Percentiles rank a stretch among this genome's conserved stretches.
Evolutionary conservation across 2,329 filamentous ascomycete species (phyloP).

Genomic region (Fusarium keratoplasticum): DNA sequence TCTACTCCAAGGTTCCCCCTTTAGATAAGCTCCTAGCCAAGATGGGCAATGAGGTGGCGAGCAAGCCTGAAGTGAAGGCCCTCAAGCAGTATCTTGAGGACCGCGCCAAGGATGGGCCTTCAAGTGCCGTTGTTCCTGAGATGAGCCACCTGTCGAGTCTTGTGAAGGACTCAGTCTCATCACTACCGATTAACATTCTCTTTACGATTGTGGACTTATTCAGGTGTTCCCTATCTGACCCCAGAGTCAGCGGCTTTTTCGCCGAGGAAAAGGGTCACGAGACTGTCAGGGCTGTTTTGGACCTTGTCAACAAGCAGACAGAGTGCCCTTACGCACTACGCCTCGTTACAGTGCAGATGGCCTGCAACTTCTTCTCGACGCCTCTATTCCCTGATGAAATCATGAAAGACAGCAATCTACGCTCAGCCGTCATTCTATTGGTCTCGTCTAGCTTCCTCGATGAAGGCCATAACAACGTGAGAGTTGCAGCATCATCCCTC

Average conservation of each 20-base stretch:
- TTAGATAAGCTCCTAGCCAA: conserved; percentile 85
- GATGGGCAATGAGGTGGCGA: conserved; percentile 70
- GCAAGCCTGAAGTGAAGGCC: conserved; percentile 69
- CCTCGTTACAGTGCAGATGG: conserved; percentile 84
- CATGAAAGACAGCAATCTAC: conserved; percentile 62
- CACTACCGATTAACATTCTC: conserved; percentile 71
- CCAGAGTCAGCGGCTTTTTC: conserved; percentile 83
- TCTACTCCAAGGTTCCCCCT: conserved; percentile 83
- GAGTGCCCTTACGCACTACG: conserved; percentile 83
- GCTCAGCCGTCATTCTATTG: conserved; percentile 72
- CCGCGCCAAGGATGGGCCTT: conserved; percentile 67
- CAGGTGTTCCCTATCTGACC: conserved; percentile 80
- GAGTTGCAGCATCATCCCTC: conserved; percentile 84
- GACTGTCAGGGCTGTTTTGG: conserved; percentile 72
- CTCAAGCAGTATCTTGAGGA: conserved; percentile 79
- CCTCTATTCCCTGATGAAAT: conserved; percentile 76
- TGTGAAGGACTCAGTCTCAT: conserved; percentile 65
- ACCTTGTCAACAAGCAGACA: conserved; percentile 66
- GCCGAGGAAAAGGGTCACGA: conserved; percentile 77
- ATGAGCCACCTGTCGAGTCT: conserved; percentile 73
- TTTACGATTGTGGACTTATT: conserved; percentile 91
- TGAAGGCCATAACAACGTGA: conserved; percentile 76
- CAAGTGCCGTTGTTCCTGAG: conserved; percentile 77
- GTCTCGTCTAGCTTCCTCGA: conserved; percentile 85
- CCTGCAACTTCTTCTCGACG: conserved; percentile 86